Conservation (phyloP, 2,329 filamentous ascomycete species). For the Tetracladium maxilliforme region DNA sequence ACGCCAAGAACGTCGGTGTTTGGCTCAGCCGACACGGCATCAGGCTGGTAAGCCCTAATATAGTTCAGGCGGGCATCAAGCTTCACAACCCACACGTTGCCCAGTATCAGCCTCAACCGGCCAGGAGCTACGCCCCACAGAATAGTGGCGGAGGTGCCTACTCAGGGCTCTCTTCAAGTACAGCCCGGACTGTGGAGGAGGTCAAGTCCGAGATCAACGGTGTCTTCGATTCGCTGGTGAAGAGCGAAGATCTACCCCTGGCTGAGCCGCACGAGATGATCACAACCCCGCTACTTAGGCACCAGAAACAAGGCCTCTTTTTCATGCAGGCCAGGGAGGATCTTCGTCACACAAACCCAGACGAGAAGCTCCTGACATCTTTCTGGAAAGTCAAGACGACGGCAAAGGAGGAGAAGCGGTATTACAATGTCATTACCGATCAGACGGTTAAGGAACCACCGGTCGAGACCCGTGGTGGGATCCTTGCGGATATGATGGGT, state of each 20-base stretch:
- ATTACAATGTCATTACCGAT: slow-evolving; percentile 77
- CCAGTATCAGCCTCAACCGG: slow-evolving; percentile 9
- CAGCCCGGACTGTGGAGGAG: slow-evolving; percentile 62
- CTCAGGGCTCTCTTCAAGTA: slow-evolving; percentile 6
- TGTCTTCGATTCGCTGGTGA: slow-evolving; percentile 75
- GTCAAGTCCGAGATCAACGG: slow-evolving; percentile 71
- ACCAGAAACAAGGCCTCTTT: slow-evolving; percentile 80
- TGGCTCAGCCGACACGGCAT: slow-evolving; percentile 52
- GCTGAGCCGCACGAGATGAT: slow-evolving; percentile 50
- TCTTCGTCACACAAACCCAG: slow-evolving; percentile 38
- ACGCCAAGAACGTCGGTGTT: slow-evolving; percentile 49
- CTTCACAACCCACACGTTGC: slow-evolving; percentile 61
- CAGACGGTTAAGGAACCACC: slow-evolving; percentile 44
- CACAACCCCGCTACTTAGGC: slow-evolving; percentile 56
- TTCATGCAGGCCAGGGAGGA: slow-evolving; percentile 76
- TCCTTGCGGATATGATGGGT: slow-evolving; percentile 79
- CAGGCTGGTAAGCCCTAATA: slow-evolving; percentile 50
- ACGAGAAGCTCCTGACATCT: slow-evolving; percentile 49
- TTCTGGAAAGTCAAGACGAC: slow-evolving; percentile 58
- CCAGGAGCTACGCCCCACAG: slow-evolving; percentile 14
- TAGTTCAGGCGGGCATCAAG: slow-evolving; percentile 51
- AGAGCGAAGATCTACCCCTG: slow-evolving; percentile 60
- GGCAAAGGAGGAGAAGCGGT: slow-evolving; percentile 43
- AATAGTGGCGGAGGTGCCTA: slow-evolving; percentile 17
- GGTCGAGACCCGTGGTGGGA: slow-evolving; percentile 54